phyloP scores from a whole-genome alignment of 306 rosid species.

The Neltuma alba region DNA sequence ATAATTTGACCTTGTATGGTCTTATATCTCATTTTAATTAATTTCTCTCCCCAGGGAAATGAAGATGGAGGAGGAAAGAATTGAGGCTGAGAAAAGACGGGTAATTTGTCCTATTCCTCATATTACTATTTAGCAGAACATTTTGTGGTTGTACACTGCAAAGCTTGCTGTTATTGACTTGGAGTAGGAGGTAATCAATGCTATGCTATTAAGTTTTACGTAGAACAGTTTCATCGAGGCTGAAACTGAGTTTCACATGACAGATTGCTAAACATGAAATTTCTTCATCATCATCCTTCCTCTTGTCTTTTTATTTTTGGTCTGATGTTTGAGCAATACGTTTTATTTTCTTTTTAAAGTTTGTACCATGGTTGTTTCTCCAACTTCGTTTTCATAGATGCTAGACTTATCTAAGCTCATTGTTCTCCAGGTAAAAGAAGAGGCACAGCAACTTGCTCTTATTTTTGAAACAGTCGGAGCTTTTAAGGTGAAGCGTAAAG shows the following conservation, averaged over 20 bases:
- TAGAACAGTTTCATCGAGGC: constrained; percentile 20
- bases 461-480: constrained; percentile 89
- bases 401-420: constrained; percentile 19
- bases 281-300: constrained; percentile 13
- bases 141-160: constrained; percentile 6
- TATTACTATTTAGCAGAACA: constrained; percentile 17
- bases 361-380: background rate
- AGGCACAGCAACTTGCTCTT: constrained; percentile 88
- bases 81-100: constrained; percentile 92
- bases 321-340: background rate
- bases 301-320: constrained; percentile 1
- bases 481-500: constrained; percentile 96
- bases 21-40: constrained; percentile 33
- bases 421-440: constrained; percentile 78
- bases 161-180: constrained; percentile 25
- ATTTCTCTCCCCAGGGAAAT: constrained; percentile 67
- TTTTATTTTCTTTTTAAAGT: constrained; percentile 4
- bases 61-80: constrained; percentile 89
- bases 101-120: constrained; percentile 47
- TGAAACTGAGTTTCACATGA: constrained; percentile 2
- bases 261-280: constrained; percentile 21
- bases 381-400: background rate
- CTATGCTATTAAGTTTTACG: background rate
- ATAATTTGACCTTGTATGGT: constrained; percentile 21
- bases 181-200: constrained; percentile 19